Evolutionary conservation across 1,139 yeast species (phyloP).

Genomic region (Yamadazyma oceani): DNA sequence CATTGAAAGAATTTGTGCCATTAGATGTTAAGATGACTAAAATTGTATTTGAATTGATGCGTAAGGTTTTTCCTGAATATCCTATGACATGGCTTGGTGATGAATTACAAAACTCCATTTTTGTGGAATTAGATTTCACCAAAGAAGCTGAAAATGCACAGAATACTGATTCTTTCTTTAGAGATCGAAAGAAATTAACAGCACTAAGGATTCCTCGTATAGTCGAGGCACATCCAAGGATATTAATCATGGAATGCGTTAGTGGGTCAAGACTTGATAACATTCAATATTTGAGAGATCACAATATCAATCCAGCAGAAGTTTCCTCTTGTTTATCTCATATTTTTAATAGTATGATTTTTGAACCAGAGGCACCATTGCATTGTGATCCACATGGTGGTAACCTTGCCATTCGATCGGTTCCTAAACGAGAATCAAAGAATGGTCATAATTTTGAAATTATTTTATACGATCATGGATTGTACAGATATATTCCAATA

Average conservation of each 20-base stretch:
- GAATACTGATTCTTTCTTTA: constrained; percentile 67
- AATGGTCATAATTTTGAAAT: constrained; percentile 84
- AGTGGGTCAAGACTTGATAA: constrained; percentile 85
- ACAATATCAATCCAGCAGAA: constrained; percentile 70
- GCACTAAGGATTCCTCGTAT: constrained; percentile 81
- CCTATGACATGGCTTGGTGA: constrained; percentile 94
- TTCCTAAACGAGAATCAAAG: constrained; percentile 20
- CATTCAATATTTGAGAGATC: constrained; percentile 56
- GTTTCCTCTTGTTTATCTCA: constrained; percentile 87
- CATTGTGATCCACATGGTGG: constrained; percentile 99
- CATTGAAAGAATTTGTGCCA: constrained; percentile 84
- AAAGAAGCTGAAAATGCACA: constrained; percentile 84
- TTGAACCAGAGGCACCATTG: constrained; percentile 85
- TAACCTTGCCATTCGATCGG: constrained; percentile 74
- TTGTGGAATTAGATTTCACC: constrained; percentile 82
- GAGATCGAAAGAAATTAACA: constrained; percentile 54
- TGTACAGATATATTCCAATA: constrained; percentile 81
- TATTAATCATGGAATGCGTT: constrained; percentile 85
- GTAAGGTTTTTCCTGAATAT: constrained; percentile 85
- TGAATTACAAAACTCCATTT: constrained; percentile 82
- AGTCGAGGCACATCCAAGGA: constrained; percentile 62
- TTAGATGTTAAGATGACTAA: constrained; percentile 79
- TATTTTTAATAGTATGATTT: constrained; percentile 91
- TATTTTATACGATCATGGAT: constrained; percentile 89
- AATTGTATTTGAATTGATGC: constrained; percentile 71